Base-by-base conservation (phyloP, 176 grass and related monocot genomes). In the Hordeum vulgare region DNA sequence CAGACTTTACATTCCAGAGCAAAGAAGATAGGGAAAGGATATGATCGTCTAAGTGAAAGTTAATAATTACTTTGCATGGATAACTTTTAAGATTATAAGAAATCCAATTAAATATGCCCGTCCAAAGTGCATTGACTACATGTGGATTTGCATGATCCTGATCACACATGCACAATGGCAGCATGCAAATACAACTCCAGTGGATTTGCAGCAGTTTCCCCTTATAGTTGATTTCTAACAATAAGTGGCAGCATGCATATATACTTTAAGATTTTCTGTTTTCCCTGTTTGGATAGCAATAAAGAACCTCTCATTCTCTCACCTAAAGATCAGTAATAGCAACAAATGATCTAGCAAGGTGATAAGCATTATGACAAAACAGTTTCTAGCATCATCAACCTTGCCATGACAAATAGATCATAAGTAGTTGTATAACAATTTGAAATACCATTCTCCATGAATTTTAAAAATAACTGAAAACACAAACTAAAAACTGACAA, bases 351-450 rank as follows among this genome's bases (percentile, higher is more conserved):
- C 39, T n/a, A 23, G 61, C 77, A 66, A 80, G 27, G 17, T 49
- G 45, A 74, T 31, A 74, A 74, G 28, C 42, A 53, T 51, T 74
- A 74, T 74, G 42, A 74, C 67, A 71, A 70, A 20, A 4, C 13
- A 63, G 71, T 62, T 35, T 61, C n/a, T 60, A 51, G 44, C 28
- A 67, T 40, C 62, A 61, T 71, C 29, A 57, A 31, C 27, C 71
- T 63, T 71, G 34, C 31, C 63, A 74, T 83, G 69, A 63, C 26
- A 81, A 89, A 85, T 62, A 76, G 40, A 39, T 82, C 3, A 11
- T 56, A 75, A 49, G 36, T 85, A 61, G 47, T 5, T n/a, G 37
- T 51, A 37, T 47, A 80, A 80, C 4, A 80, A 33, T 66, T 33
- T 20, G 24, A 80, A 80, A 69, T 75, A 45, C 1, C 3, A 49